Conservation (phyloP, 371 early-diverging fungal genomes). For the Haplosporangium sp. region DNA sequence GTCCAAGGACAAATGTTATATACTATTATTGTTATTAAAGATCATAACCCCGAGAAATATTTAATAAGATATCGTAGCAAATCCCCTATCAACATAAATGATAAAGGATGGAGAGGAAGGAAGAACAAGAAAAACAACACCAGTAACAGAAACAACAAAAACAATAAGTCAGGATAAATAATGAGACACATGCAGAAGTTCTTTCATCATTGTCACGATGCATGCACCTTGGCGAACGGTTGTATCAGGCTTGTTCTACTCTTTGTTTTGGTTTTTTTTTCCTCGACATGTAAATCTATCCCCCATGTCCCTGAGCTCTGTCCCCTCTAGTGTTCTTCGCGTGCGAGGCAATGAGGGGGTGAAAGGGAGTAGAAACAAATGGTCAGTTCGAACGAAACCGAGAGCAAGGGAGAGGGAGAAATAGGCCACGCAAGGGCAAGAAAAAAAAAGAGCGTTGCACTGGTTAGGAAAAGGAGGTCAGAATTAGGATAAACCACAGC, state of each 20-base stretch:
- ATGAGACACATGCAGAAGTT: neutral
- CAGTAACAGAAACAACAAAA: neutral
- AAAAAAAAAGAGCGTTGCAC: neutral
- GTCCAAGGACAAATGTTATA: neutral
- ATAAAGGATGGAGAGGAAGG: neutral
- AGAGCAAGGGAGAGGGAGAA: conserved; percentile 1
- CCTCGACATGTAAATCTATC: no score
- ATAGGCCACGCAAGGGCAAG: conserved; percentile 14
- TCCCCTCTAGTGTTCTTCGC: conserved; percentile 11
- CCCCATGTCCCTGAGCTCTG: conserved; percentile 6
- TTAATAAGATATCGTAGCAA: neutral
- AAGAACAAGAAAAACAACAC: conserved; percentile 1
- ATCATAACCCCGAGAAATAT: neutral
- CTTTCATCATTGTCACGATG: neutral
- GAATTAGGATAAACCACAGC: conserved; percentile 10
- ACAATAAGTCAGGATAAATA: neutral
- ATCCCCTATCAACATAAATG: conserved; percentile 8
- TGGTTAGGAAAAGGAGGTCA: conserved; percentile 12
- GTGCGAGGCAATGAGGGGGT: conserved; percentile 23
- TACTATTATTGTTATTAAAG: neutral
- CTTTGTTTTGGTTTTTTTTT: neutral
- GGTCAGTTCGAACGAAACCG: neutral
- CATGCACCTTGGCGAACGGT: conserved; percentile 2
- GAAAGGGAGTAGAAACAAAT: conserved; percentile 9
- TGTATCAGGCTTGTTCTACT: conserved; percentile 12